Base-by-base conservation (phyloP, 306 rosid genomes). In the Castanopsis chinensis region DNA sequence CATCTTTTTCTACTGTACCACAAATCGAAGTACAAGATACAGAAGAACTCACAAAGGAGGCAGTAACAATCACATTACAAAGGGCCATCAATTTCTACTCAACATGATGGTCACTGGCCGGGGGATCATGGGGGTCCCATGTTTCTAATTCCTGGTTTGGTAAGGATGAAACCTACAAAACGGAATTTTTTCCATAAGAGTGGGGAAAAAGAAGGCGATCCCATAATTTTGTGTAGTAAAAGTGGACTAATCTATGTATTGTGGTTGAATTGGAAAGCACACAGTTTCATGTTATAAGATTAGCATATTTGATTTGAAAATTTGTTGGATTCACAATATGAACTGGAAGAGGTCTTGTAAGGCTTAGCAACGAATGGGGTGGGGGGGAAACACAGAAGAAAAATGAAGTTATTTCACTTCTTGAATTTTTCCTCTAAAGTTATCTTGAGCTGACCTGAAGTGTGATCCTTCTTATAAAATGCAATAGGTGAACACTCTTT, bases 51-150 rank as follows among this genome's bases (percentile, higher is more conserved):
- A 87, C 88, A 0, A 84, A 85, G 27, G 93, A 91, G 81, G 37
- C 43, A 3, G 92, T 90, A 21, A 73, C 87, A n/a, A 85, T 30
- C 43, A 90, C 92, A 4, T 76, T 93, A 53, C 82, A 14, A 86
- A 87, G 98, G 76, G 97, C 91, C 18, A 14, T 93, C 35, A 79
- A 35, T 87, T 93, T 87, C 82, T 68, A 93, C 76, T 90, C 98
- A 43, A 85, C 92, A 28, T n/a, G 94, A 93, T 78, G 98, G 98
- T 74, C 98, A 93, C 80, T 93, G 98, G 98, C 85, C 98, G 0
- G 98, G 98, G 58, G 97, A 93, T 85, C 91, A 93, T 83, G 98
- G 93, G 49, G 98, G 97, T 69, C 98, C 98, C 18, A 91, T 93
- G 98, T 93, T 93, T 90, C 93, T 93, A 55, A 19, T 91, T 83